Conservation (phyloP, 805 yeast species). For the Clavispora carvajalis region DNA sequence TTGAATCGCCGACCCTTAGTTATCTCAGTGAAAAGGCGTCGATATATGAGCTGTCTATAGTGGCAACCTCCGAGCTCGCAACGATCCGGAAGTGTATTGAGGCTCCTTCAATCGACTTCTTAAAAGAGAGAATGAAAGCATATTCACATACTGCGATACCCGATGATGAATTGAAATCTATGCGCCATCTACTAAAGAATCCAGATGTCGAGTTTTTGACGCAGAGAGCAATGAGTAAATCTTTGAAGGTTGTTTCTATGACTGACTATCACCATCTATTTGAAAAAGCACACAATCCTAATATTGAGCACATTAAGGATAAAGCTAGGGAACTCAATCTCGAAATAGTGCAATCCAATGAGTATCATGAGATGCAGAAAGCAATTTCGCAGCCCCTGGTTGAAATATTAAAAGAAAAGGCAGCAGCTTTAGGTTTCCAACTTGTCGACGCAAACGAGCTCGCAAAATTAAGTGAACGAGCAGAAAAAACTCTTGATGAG, state of each 20-base stretch:
- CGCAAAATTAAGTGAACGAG: background rate
- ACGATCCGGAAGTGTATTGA: background rate
- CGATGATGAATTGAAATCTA: constrained; percentile 12
- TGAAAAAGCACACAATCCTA: background rate
- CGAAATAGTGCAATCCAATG: background rate
- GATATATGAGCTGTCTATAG: background rate
- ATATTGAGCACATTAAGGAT: background rate
- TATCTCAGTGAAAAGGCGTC: background rate
- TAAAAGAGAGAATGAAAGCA: background rate
- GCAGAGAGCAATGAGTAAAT: constrained; percentile 3
- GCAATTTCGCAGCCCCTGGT: constrained; percentile 1
- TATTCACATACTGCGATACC: constrained; percentile 10
- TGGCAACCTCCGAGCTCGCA: background rate
- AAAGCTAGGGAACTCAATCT: constrained; percentile 1
- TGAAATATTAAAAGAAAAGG: constrained; percentile 4
- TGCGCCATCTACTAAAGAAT: background rate
- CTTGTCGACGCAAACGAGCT: constrained; percentile 1
- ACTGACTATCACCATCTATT: background rate
- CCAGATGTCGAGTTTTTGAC: constrained; percentile 1
- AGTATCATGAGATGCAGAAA: background rate
- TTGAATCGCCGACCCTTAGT: background rate
- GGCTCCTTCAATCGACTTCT: background rate
- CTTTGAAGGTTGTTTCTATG: constrained; percentile 4
- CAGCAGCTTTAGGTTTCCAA: constrained; percentile 2
- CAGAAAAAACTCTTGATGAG: constrained; percentile 3